These are phyloP conservation scores for Penicillium pancosmium DNA, from an alignment of 495 filamentous ascomycete species.

Conservation along the genomic window DNA sequence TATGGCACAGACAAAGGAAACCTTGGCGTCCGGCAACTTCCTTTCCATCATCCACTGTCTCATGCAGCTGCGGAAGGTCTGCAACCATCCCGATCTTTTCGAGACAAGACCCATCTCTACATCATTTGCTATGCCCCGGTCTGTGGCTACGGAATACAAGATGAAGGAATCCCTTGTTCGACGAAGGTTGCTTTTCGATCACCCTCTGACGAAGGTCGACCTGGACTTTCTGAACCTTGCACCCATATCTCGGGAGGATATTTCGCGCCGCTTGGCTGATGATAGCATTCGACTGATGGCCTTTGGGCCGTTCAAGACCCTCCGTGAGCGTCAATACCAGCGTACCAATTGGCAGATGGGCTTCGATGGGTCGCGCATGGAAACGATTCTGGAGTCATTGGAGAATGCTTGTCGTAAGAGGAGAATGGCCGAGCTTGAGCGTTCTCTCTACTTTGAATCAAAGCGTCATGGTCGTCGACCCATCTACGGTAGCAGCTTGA, in stretches of 20 bases:
- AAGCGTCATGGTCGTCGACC: constrained; percentile 80
- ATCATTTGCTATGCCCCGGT: constrained; percentile 89
- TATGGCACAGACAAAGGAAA: constrained; percentile 85
- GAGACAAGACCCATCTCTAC: constrained; percentile 98
- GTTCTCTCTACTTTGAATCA: constrained; percentile 78
- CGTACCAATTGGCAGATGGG: constrained; percentile 62
- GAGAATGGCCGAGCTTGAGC: constrained; percentile 76
- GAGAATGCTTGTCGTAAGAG: constrained; percentile 71
- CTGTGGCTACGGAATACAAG: constrained; percentile 77
- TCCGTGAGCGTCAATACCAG: constrained; percentile 63
- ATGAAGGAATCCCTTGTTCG: constrained; percentile 74
- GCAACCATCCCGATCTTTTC: constrained; percentile 98
- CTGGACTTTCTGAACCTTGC: constrained; percentile 81
- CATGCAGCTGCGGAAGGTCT: constrained; percentile 97
- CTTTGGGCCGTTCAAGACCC: constrained; percentile 60
- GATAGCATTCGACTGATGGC: constrained; percentile 66
- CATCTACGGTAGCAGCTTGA: constrained; percentile 74
- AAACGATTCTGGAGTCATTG: constrained; percentile 70
- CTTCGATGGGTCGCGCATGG: constrained; percentile 64
- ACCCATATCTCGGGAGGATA: constrained; percentile 68
- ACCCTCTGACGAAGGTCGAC: constrained; percentile 67
- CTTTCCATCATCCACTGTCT: constrained; percentile 97
- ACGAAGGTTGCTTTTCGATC: constrained; percentile 63
- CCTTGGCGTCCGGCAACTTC: constrained; percentile 92
- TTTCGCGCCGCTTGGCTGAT: constrained; percentile 63